Percentiles rank a stretch among this genome's conserved stretches.
These are phyloP conservation scores for Fusarium musae DNA, from an alignment of 2,329 filamentous ascomycete genomes.

Conservation along the genomic window DNA sequence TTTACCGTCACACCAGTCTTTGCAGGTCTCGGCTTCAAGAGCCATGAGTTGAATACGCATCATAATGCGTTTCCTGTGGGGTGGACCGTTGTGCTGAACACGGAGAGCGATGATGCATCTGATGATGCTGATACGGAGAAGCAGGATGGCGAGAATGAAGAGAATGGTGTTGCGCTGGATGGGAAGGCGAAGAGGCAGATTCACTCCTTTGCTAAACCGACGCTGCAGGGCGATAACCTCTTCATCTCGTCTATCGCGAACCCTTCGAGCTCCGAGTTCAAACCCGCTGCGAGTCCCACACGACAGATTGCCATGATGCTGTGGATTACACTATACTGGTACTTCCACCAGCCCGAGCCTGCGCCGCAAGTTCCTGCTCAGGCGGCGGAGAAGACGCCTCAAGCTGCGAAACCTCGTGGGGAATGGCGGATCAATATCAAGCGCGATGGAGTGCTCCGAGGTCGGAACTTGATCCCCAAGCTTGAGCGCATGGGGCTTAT, in stretches of 20 bases:
- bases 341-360: conserved; percentile 89
- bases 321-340: conserved; percentile 95
- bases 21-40: conserved; percentile 90
- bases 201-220: conserved; percentile 73
- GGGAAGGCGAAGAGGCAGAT: conserved; percentile 36
- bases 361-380: conserved; percentile 70
- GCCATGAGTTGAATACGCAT: conserved; percentile 76
- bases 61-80: conserved; percentile 81
- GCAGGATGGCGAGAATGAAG: conserved; percentile 26
- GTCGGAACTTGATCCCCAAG: conserved; percentile 85
- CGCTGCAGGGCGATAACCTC: conserved; percentile 80
- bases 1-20: conserved; percentile 87
- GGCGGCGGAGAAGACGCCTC: conserved; percentile 72
- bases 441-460: conserved; percentile 87
- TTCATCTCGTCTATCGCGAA: conserved; percentile 94
- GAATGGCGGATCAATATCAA: conserved; percentile 90
- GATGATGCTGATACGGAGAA: conserved; percentile 36
- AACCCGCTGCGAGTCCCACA: conserved; percentile 81
- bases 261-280: conserved; percentile 82
- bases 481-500: conserved; percentile 94
- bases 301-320: conserved; percentile 96
- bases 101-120: conserved; percentile 53
- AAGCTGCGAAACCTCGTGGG: conserved; percentile 77
- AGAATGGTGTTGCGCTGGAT: conserved; percentile 37
- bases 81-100: conserved; percentile 90